Evolutionary conservation across 257 asterid genomes (phyloP).

Genomic region (Jaltomata sinuosa): DNA sequence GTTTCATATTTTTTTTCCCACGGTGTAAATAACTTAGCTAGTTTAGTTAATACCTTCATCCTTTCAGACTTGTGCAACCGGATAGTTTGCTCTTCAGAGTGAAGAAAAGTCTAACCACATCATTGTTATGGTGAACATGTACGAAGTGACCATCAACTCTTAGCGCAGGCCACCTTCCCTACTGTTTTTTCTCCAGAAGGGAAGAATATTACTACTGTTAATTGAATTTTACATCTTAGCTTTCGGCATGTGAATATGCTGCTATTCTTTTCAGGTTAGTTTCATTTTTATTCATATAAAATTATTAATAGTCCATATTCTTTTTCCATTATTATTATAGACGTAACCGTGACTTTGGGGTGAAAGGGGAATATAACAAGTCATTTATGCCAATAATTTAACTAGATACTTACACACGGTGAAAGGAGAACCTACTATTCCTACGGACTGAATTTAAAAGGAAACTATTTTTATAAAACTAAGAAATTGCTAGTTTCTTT

Average conservation of each 20-base stretch:
- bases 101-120: background rate
- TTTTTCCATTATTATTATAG: background rate
- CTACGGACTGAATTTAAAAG: no score
- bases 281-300: background rate
- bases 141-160: background rate
- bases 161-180: slow-evolving; percentile 17
- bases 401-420: no score
- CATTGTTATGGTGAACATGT: background rate
- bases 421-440: no score
- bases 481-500: no score
- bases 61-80: background rate
- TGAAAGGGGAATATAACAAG: no score
- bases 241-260: background rate
- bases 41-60: background rate
- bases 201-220: slow-evolving; percentile 11
- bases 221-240: background rate
- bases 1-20: background rate
- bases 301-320: background rate
- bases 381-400: no score
- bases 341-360: background rate
- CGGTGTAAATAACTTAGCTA: slow-evolving; percentile 34
- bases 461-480: no score
- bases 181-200: slow-evolving; percentile 29
- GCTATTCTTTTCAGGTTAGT: background rate
- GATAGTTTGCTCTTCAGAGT: background rate